A percentile compares a stretch with the other conserved stretches of the same genome.
These are phyloP conservation scores for Cubamyces sp. DNA, from an alignment of 768 basidiomycete genomes.

Conservation along the genomic window DNA sequence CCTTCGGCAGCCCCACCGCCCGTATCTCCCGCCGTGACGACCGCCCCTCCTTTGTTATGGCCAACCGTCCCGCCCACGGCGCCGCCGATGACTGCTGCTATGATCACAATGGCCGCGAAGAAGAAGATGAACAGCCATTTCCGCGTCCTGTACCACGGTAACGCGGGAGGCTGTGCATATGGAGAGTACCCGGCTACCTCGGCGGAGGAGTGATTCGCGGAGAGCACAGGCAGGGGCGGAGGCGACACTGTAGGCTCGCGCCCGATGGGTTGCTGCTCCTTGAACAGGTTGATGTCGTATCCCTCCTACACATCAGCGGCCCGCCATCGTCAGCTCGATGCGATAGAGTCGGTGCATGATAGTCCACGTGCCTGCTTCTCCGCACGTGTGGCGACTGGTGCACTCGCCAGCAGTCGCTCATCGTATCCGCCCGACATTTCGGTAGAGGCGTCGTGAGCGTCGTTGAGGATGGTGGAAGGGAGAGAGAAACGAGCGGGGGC, in stretches of 20 bases:
- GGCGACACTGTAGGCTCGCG: conserved; percentile 25
- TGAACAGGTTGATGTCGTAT: conserved; percentile 52
- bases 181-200: conserved; percentile 22
- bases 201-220: conserved; percentile 32
- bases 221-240: conserved; percentile 21
- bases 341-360: neutral
- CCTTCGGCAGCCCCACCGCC: conserved; percentile 3
- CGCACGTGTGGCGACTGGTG: conserved; percentile 36
- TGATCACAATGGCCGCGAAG: conserved; percentile 43
- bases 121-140: conserved; percentile 47
- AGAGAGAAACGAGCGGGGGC: conserved; percentile 1
- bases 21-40: neutral
- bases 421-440: conserved; percentile 33
- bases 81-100: conserved; percentile 60
- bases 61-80: conserved; percentile 56
- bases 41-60: conserved; percentile 28
- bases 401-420: conserved; percentile 33
- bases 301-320: conserved; percentile 46
- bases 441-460: conserved; percentile 9
- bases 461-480: conserved; percentile 5
- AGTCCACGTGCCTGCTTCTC: conserved; percentile 36
- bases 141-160: conserved; percentile 54
- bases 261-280: conserved; percentile 25
- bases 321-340: neutral
- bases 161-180: conserved; percentile 13